Evolutionary conservation across 2,329 filamentous ascomycete genomes (phyloP), one percentile per base, ranked within the genome.

Genomic region (Ceratocystis diversiconidia): DNA sequence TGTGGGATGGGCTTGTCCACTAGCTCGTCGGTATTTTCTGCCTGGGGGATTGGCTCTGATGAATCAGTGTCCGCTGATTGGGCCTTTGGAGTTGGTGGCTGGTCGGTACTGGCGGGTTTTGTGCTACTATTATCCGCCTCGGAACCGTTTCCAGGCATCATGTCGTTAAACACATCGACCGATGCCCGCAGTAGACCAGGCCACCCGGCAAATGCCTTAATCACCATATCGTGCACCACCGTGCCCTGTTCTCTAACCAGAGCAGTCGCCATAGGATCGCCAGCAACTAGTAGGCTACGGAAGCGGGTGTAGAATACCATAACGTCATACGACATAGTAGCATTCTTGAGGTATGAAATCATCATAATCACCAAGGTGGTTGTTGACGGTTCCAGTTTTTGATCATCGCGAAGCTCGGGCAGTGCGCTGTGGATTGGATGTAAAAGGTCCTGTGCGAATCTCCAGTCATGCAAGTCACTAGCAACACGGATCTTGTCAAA

Each of bases 111-210:
- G 12, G 3, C 10, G 3, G 36, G 36, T 0, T 12, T 41, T 41
- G 36, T 41, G 36, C 36, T 41, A 15, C 36, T 41, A 12, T 15
- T 41, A 41, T 41, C 36, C 36, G 36, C 36, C 10, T 41, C 36
- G 36, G 36, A 41, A 5, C 28, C 44, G 5, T 74, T 71, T 55
- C 76, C 74, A 30, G 74, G 73, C 50, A 83, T 74, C 80, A 84
- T 83, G 70, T 79, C 77, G 55, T 75, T 74, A 52, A 84, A 75
- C 8, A 83, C 73, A 41, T 77, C 75, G 28, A 84, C 69, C 0
- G 78, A 78, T 1, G 75, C 73, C 4, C 75, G 74, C 2, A 79
- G 71, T 57, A 79, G 75, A n/a, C 73, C 72, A 22, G 69, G 71
- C 63, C 75, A 77, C 65, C 79, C 76, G 44, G 77, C 72, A 65